Evolutionary conservation across 2,329 filamentous ascomycete genomes (phyloP).

Genomic region (Scopulariopsis brevicaulis): DNA sequence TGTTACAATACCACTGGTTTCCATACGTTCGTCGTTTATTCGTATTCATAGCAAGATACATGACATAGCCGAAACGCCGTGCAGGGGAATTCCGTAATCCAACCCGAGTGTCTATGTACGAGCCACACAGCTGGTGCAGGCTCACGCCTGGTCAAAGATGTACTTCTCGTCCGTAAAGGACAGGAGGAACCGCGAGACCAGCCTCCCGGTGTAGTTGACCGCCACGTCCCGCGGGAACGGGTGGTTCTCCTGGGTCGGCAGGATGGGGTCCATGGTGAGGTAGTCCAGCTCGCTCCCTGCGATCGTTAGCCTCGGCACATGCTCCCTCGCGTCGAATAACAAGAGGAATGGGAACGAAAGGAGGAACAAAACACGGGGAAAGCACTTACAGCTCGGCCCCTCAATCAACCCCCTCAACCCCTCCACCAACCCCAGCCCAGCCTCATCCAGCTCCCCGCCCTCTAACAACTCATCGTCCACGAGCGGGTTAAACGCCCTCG

Average conservation of each 20-base stretch:
- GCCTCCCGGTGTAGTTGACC: conserved; percentile 38
- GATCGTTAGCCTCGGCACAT: neutral
- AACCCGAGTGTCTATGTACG: neutral
- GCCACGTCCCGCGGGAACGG: conserved; percentile 35
- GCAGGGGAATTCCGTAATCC: neutral
- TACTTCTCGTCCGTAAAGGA: conserved; percentile 39
- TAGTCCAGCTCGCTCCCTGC: conserved; percentile 28
- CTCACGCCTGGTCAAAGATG: conserved; percentile 24
- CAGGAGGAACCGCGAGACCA: conserved; percentile 41
- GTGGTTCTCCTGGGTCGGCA: conserved; percentile 31
- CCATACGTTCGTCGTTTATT: neutral
- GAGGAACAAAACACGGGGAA: neutral
- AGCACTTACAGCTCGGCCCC: conserved; percentile 30
- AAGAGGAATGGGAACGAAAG: neutral
- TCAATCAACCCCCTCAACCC: conserved; percentile 31
- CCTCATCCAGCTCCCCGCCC: conserved; percentile 31
- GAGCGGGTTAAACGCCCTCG: conserved; percentile 44
- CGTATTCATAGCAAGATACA: neutral
- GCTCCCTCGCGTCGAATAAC: neutral
- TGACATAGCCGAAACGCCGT: neutral
- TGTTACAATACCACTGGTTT: neutral
- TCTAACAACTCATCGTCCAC: conserved; percentile 29
- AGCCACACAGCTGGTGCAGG: neutral
- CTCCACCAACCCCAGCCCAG: conserved; percentile 32
- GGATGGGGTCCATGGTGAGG: conserved; percentile 32